phyloP scores from a whole-genome alignment of 2,329 filamentous ascomycete species.

The Venturia oleaginea region DNA sequence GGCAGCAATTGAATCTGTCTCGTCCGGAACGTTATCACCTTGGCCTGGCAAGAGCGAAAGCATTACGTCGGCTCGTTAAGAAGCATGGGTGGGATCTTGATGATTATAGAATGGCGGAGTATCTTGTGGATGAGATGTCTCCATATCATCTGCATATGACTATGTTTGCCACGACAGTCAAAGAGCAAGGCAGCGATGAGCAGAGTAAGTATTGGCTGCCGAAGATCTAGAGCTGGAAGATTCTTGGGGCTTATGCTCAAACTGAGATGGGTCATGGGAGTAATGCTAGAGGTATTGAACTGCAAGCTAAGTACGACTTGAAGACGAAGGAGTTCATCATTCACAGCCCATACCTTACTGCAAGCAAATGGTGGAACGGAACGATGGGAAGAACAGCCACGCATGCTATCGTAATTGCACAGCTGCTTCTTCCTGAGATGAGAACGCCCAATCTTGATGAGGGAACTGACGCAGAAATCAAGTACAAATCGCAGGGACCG shows the following conservation, averaged over 20 bases:
- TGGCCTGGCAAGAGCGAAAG: constrained; percentile 43
- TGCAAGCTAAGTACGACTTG: constrained; percentile 38
- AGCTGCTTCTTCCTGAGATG: constrained; percentile 35
- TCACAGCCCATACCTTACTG: constrained; percentile 43
- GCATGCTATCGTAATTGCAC: constrained; percentile 46
- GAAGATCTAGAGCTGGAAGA: constrained; percentile 39
- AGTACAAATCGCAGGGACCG: constrained; percentile 39
- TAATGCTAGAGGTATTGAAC: constrained; percentile 43
- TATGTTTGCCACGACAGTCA: constrained; percentile 44
- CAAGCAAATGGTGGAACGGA: constrained; percentile 49
- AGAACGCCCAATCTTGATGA: constrained; percentile 17
- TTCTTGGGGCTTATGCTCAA: constrained; percentile 44
- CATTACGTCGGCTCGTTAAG: constrained; percentile 36
- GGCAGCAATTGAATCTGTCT: constrained; percentile 42
- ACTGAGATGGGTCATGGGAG: constrained; percentile 45
- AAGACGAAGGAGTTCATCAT: constrained; percentile 38
- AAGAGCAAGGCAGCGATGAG: constrained; percentile 40
- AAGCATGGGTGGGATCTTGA: constrained; percentile 40
- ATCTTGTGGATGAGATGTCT: constrained; percentile 45
- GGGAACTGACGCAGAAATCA: constrained; percentile 10
- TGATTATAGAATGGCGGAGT: constrained; percentile 44
- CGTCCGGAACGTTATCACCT: constrained; percentile 44
- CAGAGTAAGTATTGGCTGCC: constrained; percentile 43
- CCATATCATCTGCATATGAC: constrained; percentile 43
- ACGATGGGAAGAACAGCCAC: constrained; percentile 45